A percentile compares a stretch with the other conserved stretches of the same genome.
phyloP scores from a whole-genome alignment of 805 yeast species.

The Lachancea dasiensis region DNA sequence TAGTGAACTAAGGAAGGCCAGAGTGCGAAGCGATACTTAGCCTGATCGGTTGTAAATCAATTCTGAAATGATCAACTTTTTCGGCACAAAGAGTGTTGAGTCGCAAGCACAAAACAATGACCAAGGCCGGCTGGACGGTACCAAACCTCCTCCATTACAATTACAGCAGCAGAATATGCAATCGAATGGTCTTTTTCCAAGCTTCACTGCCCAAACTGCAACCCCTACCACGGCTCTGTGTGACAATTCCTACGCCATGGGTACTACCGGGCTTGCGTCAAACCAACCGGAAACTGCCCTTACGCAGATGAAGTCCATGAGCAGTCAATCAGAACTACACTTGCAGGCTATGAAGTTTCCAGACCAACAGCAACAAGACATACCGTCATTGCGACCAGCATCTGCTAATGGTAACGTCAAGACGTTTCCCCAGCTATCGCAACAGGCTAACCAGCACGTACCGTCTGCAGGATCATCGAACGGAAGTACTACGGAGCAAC shows the following conservation, averaged over 20 bases:
- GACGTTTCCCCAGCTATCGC: conserved; percentile 2
- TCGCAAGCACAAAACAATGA: conserved; percentile 3
- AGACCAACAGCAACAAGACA: too few species aligned
- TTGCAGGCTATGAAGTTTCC: neutral
- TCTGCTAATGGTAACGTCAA: too few species aligned
- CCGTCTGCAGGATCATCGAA: neutral
- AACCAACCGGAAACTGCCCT: conserved; percentile 32
- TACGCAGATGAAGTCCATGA: conserved; percentile 29
- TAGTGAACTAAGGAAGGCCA: too few species aligned
- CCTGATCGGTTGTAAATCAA: too few species aligned
- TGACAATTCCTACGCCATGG: conserved; percentile 57
- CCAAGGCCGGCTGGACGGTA: conserved; percentile 3
- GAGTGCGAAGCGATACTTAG: too few species aligned
- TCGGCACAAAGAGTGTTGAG: conserved; percentile 17
- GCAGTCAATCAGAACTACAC: conserved; percentile 10
- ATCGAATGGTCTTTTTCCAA: conserved; percentile 27
- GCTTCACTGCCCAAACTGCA: conserved; percentile 38
- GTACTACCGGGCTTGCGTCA: conserved; percentile 49
- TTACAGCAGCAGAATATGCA: conserved; percentile 12
- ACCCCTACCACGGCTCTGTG: conserved; percentile 68
- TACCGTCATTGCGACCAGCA: neutral
- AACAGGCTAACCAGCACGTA: conserved; percentile 2
- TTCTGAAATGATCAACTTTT: conserved; percentile 27
- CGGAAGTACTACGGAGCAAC: neutral
- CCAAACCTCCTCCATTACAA: conserved; percentile 9